Evolutionary conservation across 2,329 filamentous ascomycete genomes (phyloP).

Genomic region (Penicillium sp.): DNA sequence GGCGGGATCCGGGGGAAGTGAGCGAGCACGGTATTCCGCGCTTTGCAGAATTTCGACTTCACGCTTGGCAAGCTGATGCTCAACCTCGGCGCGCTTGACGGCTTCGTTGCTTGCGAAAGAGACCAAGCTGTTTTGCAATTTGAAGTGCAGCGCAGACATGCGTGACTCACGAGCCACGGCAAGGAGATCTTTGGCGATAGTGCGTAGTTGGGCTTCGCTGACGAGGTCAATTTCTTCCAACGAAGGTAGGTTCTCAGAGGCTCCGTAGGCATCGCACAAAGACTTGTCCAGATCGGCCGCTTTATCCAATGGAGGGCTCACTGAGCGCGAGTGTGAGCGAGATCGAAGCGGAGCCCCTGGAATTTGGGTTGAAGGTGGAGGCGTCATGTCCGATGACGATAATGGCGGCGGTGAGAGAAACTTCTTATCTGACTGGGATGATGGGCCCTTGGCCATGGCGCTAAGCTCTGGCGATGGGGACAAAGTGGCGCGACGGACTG

Average conservation of each 20-base stretch:
- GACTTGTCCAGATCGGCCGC: slow-evolving; percentile 49
- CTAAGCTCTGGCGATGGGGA: slow-evolving; percentile 39
- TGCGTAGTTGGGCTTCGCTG: slow-evolving; percentile 50
- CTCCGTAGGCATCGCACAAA: slow-evolving; percentile 41
- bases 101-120: slow-evolving; percentile 80
- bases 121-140: slow-evolving; percentile 81
- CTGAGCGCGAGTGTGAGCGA: slow-evolving; percentile 34
- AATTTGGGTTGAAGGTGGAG: slow-evolving; percentile 60
- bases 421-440: slow-evolving; percentile 34
- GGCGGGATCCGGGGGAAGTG: slow-evolving; percentile 49
- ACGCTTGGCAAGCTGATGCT: slow-evolving; percentile 84
- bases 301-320: slow-evolving; percentile 38
- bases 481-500: slow-evolving; percentile 30
- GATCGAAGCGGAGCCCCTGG: slow-evolving; percentile 45
- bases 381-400: slow-evolving; percentile 55
- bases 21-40: slow-evolving; percentile 65
- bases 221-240: slow-evolving; percentile 52
- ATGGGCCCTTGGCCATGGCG: slow-evolving; percentile 30
- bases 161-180: slow-evolving; percentile 62
- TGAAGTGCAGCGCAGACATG: slow-evolving; percentile 83
- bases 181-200: slow-evolving; percentile 53
- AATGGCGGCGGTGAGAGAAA: slow-evolving; percentile 44
- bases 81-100: slow-evolving; percentile 79
- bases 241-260: slow-evolving; percentile 46
- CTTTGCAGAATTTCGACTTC: slow-evolving; percentile 80